phyloP scores from a whole-genome alignment of 164 flowering plant genomes.

The Echeveria elegans region DNA sequence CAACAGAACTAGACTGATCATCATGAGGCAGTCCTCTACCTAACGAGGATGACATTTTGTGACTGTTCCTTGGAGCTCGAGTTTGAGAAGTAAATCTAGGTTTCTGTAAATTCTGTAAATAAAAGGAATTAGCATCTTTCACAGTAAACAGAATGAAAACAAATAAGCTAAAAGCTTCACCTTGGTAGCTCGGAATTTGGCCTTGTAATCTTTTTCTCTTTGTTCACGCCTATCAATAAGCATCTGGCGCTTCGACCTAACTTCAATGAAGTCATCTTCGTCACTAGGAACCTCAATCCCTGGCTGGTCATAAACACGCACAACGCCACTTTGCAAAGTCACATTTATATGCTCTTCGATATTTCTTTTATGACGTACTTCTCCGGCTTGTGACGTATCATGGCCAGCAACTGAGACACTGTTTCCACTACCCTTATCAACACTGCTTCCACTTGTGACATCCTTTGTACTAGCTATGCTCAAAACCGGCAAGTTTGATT shows the following conservation, averaged over 20 bases:
- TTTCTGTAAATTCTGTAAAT: slow-evolving; percentile 46
- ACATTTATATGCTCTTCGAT: slow-evolving; percentile 70
- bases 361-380: slow-evolving; percentile 38
- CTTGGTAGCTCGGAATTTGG: slow-evolving; percentile 59
- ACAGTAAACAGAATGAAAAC: neutral
- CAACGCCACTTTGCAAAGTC: slow-evolving; percentile 83
- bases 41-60: slow-evolving; percentile 25
- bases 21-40: slow-evolving; percentile 29
- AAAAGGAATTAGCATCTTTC: neutral
- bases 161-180: slow-evolving; percentile 22
- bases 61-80: slow-evolving; percentile 21
- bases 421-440: slow-evolving; percentile 31
- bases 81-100: slow-evolving; percentile 36
- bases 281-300: slow-evolving; percentile 95
- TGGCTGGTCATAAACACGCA: slow-evolving; percentile 82
- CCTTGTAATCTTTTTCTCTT: slow-evolving; percentile 82
- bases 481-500: slow-evolving; percentile 25
- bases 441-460: slow-evolving; percentile 28
- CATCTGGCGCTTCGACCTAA: slow-evolving; percentile 97
- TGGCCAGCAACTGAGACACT: slow-evolving; percentile 25
- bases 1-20: slow-evolving; percentile 23
- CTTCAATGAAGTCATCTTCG: slow-evolving; percentile 98
- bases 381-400: slow-evolving; percentile 26
- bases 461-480: slow-evolving; percentile 23
- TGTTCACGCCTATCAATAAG: slow-evolving; percentile 90